These are phyloP conservation scores for Plenodomus biglobosus DNA, from an alignment of 2,329 filamentous ascomycete genomes.

Conservation along the genomic window DNA sequence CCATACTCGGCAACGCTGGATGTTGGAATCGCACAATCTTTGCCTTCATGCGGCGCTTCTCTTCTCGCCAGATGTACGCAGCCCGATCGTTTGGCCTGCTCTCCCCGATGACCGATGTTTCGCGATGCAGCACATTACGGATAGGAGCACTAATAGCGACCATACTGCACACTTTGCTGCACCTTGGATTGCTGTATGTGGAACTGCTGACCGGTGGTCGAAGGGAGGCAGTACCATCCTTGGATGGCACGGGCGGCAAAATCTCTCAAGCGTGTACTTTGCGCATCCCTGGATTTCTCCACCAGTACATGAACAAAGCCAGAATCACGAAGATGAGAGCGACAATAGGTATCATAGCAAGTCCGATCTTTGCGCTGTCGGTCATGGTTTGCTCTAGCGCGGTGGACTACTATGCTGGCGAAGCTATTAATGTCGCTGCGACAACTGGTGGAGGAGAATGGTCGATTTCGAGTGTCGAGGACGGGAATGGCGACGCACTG, in stretches of 20 bases:
- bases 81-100: neutral
- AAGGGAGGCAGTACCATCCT: conserved; percentile 11
- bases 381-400: conserved; percentile 5
- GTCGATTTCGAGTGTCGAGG: too few species aligned
- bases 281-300: conserved; percentile 12
- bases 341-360: conserved; percentile 29
- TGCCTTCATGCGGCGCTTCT: neutral
- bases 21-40: neutral
- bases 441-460: too few species aligned
- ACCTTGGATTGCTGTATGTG: conserved; percentile 6
- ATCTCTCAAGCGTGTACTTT: conserved; percentile 2
- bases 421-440: neutral
- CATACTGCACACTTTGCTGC: conserved; percentile 24
- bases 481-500: neutral
- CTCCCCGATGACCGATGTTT: conserved; percentile 5
- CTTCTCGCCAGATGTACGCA: neutral
- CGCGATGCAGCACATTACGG: conserved; percentile 1
- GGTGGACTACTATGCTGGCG: neutral
- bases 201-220: conserved; percentile 3
- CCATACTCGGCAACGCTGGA: conserved; percentile 1
- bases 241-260: conserved; percentile 15
- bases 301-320: conserved; percentile 23
- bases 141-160: conserved; percentile 21
- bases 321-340: conserved; percentile 15
- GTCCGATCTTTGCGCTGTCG: conserved; percentile 21